Evolutionary conservation across 805 yeast species (phyloP).

Genomic region (Ogataea corticis): DNA sequence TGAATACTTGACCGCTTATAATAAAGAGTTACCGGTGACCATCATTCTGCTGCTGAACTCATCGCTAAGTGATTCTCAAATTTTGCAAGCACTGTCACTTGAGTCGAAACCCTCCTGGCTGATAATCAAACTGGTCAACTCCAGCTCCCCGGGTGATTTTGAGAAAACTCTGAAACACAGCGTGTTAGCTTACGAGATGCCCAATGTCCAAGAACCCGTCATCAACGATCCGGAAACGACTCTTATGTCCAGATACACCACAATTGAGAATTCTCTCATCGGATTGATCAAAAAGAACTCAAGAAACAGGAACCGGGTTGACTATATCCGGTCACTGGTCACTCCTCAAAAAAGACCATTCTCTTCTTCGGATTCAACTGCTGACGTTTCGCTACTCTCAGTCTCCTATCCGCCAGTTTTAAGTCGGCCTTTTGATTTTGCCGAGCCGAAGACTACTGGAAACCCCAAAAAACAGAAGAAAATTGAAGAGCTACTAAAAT

Average conservation of each 20-base stretch:
- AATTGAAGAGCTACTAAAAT: constrained; percentile 21
- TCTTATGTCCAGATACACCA: constrained; percentile 17
- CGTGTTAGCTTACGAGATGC: constrained; percentile 1
- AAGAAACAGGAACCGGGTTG: constrained; percentile 10
- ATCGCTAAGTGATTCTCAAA: neutral
- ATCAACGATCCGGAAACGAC: constrained; percentile 17
- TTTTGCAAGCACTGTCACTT: neutral
- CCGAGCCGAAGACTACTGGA: neutral
- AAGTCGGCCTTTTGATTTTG: constrained; percentile 13
- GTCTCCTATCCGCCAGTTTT: constrained; percentile 7
- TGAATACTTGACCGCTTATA: constrained; percentile 21
- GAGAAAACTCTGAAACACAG: constrained; percentile 1
- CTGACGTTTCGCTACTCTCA: constrained; percentile 16
- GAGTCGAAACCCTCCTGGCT: constrained; percentile 10
- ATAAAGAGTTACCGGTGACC: constrained; percentile 11
- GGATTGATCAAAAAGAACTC: constrained; percentile 12
- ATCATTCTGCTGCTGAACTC: constrained; percentile 16
- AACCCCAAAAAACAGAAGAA: constrained; percentile 15
- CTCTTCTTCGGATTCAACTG: constrained; percentile 1
- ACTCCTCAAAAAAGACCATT: constrained; percentile 7
- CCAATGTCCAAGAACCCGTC: neutral
- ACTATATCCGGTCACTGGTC: constrained; percentile 14
- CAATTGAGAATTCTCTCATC: constrained; percentile 18
- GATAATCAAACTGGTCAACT: neutral
- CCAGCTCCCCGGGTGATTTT: neutral